phyloP scores from a whole-genome alignment of 441 rosid species.

The Euphorbia schlechtendalii region DNA sequence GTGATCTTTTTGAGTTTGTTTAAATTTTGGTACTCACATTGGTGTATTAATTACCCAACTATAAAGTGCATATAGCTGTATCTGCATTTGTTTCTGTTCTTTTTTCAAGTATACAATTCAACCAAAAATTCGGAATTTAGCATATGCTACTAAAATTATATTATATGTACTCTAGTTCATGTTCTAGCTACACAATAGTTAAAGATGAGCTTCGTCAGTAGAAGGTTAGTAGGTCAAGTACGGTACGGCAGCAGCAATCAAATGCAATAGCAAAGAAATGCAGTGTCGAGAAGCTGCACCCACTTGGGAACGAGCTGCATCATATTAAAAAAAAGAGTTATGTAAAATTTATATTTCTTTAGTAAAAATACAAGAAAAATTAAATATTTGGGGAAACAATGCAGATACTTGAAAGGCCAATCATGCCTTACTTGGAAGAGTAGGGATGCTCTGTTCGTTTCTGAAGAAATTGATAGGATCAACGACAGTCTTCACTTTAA shows the following conservation, averaged over 20 bases:
- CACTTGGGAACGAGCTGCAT: not conserved
- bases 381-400: no score
- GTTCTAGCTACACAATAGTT: no score
- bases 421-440: not conserved
- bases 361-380: no score
- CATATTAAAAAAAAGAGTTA: no score
- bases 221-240: not conserved
- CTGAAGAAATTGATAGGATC: not conserved
- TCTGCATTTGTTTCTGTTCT: no score
- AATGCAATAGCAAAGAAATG: not conserved
- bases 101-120: no score
- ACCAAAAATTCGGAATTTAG: no score
- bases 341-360: no score
- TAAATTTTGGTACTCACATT: slow-evolving; percentile 23
- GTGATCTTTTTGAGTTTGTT: slow-evolving; percentile 12
- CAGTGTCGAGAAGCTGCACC: not conserved
- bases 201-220: no score
- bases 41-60: slow-evolving; percentile 16
- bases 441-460: not conserved
- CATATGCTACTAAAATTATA: no score
- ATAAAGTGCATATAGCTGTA: no score
- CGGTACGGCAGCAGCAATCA: not conserved
- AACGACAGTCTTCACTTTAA: not conserved
- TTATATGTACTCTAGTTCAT: no score
- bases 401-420: not conserved